Evolutionary conservation across 1,284 basidiomycete species (phyloP), one percentile per base, ranked within the genome.

Genomic region (Cutaneotrichosporon sp.): DNA sequence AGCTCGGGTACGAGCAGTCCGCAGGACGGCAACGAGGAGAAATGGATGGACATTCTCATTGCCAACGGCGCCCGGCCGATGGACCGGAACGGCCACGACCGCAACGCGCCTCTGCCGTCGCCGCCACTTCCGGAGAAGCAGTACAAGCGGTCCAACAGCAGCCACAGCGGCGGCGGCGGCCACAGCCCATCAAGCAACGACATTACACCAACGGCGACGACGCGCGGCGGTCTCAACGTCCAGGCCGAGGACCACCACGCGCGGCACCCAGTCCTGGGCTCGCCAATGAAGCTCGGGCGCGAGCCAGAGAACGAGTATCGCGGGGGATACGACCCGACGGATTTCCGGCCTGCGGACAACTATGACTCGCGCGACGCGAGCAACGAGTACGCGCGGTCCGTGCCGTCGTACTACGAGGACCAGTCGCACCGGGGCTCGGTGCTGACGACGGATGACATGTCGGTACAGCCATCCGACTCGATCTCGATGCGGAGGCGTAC

Each of bases 1-100:
- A 68, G 63, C 41, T 67, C 67, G 17, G 66, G 65, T 14, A 58
- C 58, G 15, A 62, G 53, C 23, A 76, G 69, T 52, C 80, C 81
- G 55, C 51, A 52, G 13, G 52, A 49, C 35, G 48, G 46, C 34
- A 49, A 58, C n/a, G 82, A 80, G 18, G 72, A 76, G 10, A 73
- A 72, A 56, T 76, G 74, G 67, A 73, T 74, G 62, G 89, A 91
- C 74, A 90, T 91, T 41, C 76, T 90, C 5, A 86, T 91, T 10
- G 84, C 84, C 40, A 82, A 78, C 43, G 82, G 81, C 55, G 76
- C 72, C 18, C 74, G 84, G 39, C 72, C 84, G 42, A 78, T 88
- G 74, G 79, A 73, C 2, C 78, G 79, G 13, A 41, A 20, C 22
- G 18, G 8, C 1, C 43, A 35, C 4, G 30, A 34, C 43, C 43